Evolutionary conservation across 148 eudicot genomes (phyloP).

Genomic region (Tetragonia tetragonoides): DNA sequence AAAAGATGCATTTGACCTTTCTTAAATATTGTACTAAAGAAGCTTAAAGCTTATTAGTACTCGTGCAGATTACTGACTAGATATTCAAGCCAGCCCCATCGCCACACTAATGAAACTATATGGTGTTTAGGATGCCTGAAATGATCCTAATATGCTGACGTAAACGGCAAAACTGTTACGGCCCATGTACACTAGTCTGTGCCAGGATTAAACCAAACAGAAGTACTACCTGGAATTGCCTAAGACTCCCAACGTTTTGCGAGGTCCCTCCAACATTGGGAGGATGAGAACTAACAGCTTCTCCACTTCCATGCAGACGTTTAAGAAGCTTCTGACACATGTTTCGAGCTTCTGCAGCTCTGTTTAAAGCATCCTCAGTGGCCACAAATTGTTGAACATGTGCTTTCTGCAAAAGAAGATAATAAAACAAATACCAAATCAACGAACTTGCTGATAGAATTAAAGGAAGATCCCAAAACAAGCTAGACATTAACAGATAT

Average conservation of each 20-base stretch:
- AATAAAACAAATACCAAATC: neutral
- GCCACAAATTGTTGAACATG: slow-evolving; percentile 99
- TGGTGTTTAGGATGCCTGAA: neutral
- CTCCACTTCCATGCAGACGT: slow-evolving; percentile 86
- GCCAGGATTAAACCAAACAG: neutral
- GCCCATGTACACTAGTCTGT: neutral
- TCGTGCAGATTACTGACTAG: neutral
- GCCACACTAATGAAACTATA: neutral
- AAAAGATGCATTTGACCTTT: neutral
- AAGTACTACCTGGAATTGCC: slow-evolving; percentile 81
- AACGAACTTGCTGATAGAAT: neutral
- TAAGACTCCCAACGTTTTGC: slow-evolving; percentile 79
- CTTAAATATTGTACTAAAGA: neutral
- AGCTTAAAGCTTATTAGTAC: neutral
- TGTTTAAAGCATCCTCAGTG: slow-evolving; percentile 94
- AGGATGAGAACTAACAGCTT: slow-evolving; percentile 48
- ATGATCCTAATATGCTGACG: neutral
- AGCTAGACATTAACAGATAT: too few species aligned
- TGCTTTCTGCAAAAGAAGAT: slow-evolving; percentile 62
- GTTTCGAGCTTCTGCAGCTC: slow-evolving; percentile 88
- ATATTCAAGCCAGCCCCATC: neutral
- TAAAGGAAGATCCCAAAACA: neutral
- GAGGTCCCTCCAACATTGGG: slow-evolving; percentile 57
- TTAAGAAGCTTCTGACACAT: slow-evolving; percentile 66
- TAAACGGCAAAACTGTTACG: neutral